A percentile compares a stretch with the other conserved stretches of the same genome.
Evolutionary conservation across 805 yeast genomes (phyloP).

Genomic region (Priceomyces haplophilus): DNA sequence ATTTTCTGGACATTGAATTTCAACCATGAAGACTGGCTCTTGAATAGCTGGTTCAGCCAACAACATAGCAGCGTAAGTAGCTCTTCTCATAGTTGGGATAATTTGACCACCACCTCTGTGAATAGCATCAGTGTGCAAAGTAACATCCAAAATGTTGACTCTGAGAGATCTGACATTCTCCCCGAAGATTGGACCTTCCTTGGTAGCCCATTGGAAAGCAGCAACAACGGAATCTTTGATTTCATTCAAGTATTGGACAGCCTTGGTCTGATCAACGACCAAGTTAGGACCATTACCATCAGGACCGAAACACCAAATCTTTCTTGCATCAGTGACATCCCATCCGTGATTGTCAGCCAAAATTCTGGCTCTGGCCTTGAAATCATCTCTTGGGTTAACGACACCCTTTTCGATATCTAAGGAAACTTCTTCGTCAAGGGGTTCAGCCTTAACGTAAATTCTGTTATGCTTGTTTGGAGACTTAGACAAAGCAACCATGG

Average conservation of each 20-base stretch:
- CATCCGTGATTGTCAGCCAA: constrained; percentile 99
- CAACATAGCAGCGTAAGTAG: constrained; percentile 95
- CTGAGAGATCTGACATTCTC: constrained; percentile 95
- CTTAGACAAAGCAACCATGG: constrained; percentile 95
- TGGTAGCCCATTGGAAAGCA: constrained; percentile 99
- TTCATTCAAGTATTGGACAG: constrained; percentile 97
- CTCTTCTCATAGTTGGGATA: constrained; percentile 99
- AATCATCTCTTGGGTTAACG: constrained; percentile 92
- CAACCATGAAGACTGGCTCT: constrained; percentile 99
- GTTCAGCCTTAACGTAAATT: constrained; percentile 96
- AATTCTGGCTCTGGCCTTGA: constrained; percentile 98
- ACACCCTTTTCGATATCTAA: constrained; percentile 90
- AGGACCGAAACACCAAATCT: constrained; percentile 99
- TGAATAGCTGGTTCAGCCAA: constrained; percentile 98
- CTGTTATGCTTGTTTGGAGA: constrained; percentile 99
- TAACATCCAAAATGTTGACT: constrained; percentile 97
- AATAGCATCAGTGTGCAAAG: constrained; percentile 99
- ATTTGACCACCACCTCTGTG: constrained; percentile 99
- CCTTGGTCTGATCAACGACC: constrained; percentile 99
- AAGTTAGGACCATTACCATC: constrained; percentile 98
- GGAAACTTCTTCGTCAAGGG: constrained; percentile 90
- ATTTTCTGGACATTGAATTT: constrained; percentile 98
- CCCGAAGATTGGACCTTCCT: constrained; percentile 98
- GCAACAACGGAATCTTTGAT: constrained; percentile 99
- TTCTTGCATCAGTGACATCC: constrained; percentile 99